Evolutionary conservation across 495 filamentous ascomycete species (phyloP), one percentile per base, ranked within the genome.

Genomic region (Melanomma pulvis-pyrius): DNA sequence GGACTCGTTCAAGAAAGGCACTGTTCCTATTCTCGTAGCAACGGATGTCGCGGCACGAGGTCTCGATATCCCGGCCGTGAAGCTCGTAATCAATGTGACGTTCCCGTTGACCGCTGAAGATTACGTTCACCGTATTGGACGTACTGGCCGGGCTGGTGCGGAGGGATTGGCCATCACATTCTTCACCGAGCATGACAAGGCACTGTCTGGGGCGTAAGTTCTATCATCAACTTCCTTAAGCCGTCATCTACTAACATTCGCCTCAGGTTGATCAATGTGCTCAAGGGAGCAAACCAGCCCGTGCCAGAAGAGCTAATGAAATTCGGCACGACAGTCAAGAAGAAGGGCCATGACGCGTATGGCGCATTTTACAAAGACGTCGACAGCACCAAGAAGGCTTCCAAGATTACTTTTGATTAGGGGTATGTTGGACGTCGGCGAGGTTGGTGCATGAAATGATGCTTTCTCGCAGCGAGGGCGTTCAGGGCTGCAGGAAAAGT

Each of bases 281-380:
- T 98, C 39, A 92, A 90, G 74, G 90, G 86, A 11, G 93, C 94
- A 5, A 90, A 90, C 53, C 94, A 98, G 73, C 82, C 87, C 5
- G 90, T 98, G 0, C 94, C 94, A 4, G 91, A 97, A 36, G 89
- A 87, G 13, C 78, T 98, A 36, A 76, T 97, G 65, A 96, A 94
- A 73, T 98, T 96, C 67, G 94, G 94, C 58, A 93, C 90, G n/a
- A 97, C 93, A 15, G 94, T 98, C 30, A 98, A 97, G 84, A 96
- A 96, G 83, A 98, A 97, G 90, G 86, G 85, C 46, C 93, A 98
- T 77, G 90, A 90, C 58, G 87, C 87, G 9, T 98, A 97, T 74
- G 94, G 94, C 48, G 90, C 91, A 0, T 97, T 97, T 72, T 96
- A 86, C 81, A 96, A 93, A 75, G 90, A 97, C 44, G 70, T 77